phyloP scores from a whole-genome alignment of 139 green algal genomes.

The Zygnema cylindricum region DNA sequence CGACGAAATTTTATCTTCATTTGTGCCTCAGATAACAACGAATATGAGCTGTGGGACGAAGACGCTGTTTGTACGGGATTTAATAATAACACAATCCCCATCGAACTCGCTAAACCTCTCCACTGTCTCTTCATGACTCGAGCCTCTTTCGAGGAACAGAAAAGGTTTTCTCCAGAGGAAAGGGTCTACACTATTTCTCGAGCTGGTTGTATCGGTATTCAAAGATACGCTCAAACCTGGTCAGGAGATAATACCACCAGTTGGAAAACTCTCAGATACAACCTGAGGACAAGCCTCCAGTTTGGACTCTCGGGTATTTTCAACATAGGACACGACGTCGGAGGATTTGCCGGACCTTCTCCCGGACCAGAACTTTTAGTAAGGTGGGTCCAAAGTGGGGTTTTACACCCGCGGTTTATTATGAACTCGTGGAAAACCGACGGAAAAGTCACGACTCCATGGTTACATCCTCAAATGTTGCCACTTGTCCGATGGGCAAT shows the following conservation, averaged over 20 bases:
- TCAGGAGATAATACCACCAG: constrained; percentile 54
- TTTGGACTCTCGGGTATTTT: constrained; percentile 38
- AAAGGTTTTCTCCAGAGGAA: constrained; percentile 1
- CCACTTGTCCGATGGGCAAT: constrained; percentile 39
- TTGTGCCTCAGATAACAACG: constrained; percentile 44
- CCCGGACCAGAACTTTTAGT: constrained; percentile 49
- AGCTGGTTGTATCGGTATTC: constrained; percentile 28
- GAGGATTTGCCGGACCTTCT: constrained; percentile 42
- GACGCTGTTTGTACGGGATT: background rate
- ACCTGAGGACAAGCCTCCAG: constrained; percentile 34
- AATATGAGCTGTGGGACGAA: constrained; percentile 55
- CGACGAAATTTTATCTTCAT: no score
- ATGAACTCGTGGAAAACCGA: constrained; percentile 54
- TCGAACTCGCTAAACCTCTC: constrained; percentile 16
- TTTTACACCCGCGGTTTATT: constrained; percentile 49
- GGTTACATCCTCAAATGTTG: constrained; percentile 28
- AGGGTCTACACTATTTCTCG: constrained; percentile 43
- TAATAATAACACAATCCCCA: background rate
- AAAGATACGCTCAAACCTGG: constrained; percentile 54
- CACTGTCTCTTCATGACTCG: constrained; percentile 52
- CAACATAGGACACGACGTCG: constrained; percentile 53
- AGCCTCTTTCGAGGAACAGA: constrained; percentile 49
- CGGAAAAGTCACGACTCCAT: constrained; percentile 45
- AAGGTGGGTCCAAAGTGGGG: constrained; percentile 41
- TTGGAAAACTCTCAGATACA: constrained; percentile 41